Evolutionary conservation across 371 early-diverging fungal genomes (phyloP).

Genomic region (Mucor mucedo): DNA sequence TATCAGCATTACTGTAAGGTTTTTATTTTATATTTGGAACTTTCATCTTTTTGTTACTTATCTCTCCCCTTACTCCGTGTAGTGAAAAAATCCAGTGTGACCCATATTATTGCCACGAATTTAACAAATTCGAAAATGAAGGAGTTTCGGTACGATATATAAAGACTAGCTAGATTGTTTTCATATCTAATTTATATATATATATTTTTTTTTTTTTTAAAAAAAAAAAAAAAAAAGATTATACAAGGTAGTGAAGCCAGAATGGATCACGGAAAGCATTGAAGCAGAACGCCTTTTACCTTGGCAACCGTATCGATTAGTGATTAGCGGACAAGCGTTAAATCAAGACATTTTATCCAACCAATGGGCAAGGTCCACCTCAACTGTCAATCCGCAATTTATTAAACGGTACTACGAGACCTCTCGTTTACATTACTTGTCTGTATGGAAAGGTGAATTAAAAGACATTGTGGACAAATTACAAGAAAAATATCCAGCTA

Average conservation of each 20-base stretch:
- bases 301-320: conserved; percentile 68
- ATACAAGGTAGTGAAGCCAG: conserved; percentile 78
- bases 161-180: too few relatives aligned
- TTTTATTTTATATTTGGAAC: conserved; percentile 6
- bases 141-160: conserved; percentile 57
- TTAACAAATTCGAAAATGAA: conserved; percentile 70
- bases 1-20: conserved; percentile 60
- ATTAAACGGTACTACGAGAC: conserved; percentile 75
- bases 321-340: conserved; percentile 18
- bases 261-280: conserved; percentile 80
- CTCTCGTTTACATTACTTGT: conserved; percentile 84
- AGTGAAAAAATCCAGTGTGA: conserved; percentile 65
- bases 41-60: too few relatives aligned
- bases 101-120: conserved; percentile 74
- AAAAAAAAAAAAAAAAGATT: conserved; percentile 39
- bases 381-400: conserved; percentile 65
- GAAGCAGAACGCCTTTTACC: conserved; percentile 59
- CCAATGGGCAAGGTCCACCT: conserved; percentile 29
- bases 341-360: neutral
- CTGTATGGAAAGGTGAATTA: conserved; percentile 83
- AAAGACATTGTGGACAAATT: conserved; percentile 58
- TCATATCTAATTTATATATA: too few relatives aligned
- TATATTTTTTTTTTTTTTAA: too few relatives aligned
- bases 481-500: conserved; percentile 27
- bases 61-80: too few relatives aligned